Base-by-base conservation (phyloP, 768 basidiomycete genomes). In the Paxillus ammoniavirescens region DNA sequence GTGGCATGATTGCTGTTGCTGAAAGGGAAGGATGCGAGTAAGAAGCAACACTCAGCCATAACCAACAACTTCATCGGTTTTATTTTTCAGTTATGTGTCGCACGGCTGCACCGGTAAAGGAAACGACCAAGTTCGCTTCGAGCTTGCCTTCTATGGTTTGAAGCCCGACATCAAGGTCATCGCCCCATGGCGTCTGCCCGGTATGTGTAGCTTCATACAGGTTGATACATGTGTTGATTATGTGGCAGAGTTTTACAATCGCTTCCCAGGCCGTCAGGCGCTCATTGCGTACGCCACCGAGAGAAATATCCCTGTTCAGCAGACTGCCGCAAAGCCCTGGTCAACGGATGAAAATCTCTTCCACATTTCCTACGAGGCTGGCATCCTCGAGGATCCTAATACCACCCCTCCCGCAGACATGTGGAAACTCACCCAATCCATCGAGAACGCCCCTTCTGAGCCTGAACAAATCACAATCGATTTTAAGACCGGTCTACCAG, bases 61-160 rank as follows among this genome's bases (percentile, higher is more conserved):
- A 17, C 35, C 10, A 14, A n/a, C 33, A n/a, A 40, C 47, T 17
- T 53, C 23, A 49, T 38, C 35, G 23, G 35, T 3, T 3, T 47
- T 30, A 17, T 40, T 18, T 23, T 35, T 13, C 45, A 96, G 94
- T 72, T 99, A 82, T 68, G 96, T 98, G 57, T 85, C 96, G 23
- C 97, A 98, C 73, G 97, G 97, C 23, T 99, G 97, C 81, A 99
- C 97, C 47, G 97, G 97, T 49, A 99, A 99, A 78, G 97, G 97
- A 49, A 99, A 99, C 72, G 97, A 99, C 72, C 97, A 99, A 75
- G 97, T 99, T 64, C 92, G 97, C 56, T 99, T 98, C 72, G 97
- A 99, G 69, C 86, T 98, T 52, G 94, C 97, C 1, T 99, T 99
- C 78, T 99, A 98, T 73, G 97, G 93, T 52, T 82, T 99, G 56